Evolutionary conservation across 257 asterid species (phyloP).

Genomic region (Solanum chmielewskii): DNA sequence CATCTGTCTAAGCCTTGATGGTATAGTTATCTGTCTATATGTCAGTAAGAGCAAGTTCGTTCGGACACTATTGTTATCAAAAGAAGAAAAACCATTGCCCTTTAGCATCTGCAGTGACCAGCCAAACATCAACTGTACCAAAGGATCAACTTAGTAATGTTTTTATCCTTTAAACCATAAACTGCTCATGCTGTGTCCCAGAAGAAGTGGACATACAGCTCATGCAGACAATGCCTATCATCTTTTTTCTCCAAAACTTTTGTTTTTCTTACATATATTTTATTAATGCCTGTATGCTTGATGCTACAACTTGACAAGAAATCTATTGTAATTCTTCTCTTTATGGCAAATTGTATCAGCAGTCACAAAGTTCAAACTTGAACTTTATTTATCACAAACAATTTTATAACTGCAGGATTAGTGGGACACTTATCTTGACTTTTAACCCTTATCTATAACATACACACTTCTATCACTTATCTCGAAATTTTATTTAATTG

Average conservation of each 20-base stretch:
- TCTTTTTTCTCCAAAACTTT: background rate
- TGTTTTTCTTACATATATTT: background rate
- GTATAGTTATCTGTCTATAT: background rate
- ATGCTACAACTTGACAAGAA: background rate
- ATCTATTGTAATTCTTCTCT: background rate
- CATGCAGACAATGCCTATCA: background rate
- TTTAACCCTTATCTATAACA: background rate
- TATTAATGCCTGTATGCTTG: background rate
- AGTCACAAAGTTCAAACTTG: background rate
- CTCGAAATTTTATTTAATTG: background rate
- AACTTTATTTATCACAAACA: background rate
- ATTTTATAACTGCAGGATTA: background rate
- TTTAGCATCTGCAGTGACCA: background rate
- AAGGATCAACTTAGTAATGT: background rate
- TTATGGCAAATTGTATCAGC: background rate
- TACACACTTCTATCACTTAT: background rate
- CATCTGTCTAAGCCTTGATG: background rate
- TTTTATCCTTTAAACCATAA: slow-evolving; percentile 1
- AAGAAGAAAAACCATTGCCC: background rate
- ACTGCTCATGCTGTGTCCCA: background rate
- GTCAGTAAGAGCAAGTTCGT: background rate
- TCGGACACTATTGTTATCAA: background rate
- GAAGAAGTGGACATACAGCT: background rate
- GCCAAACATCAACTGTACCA: background rate
- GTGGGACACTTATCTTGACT: background rate